Conservation (phyloP, 2,329 filamentous ascomycete genomes). For the Pseudocercospora eumusae region DNA sequence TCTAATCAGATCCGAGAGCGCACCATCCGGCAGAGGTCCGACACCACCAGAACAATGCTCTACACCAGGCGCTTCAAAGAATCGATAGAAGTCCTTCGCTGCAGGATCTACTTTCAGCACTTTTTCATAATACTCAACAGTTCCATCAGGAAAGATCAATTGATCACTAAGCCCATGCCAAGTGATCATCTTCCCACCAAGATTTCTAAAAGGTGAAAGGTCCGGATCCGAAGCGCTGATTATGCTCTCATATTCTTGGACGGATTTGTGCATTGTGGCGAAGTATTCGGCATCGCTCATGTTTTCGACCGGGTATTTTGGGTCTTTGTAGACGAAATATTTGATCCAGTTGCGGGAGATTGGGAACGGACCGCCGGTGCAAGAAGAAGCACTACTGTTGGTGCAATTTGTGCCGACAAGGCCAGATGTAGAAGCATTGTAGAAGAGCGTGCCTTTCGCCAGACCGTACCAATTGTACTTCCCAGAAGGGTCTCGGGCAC, state of each 20-base stretch:
- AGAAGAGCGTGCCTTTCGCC: conserved; percentile 14
- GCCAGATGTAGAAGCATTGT: conserved; percentile 18
- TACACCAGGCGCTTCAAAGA: conserved; percentile 45
- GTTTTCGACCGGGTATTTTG: conserved; percentile 36
- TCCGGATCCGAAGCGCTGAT: conserved; percentile 45
- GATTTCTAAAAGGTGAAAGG: conserved; percentile 41
- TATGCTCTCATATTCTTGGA: conserved; percentile 38
- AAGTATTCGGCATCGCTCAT: conserved; percentile 38
- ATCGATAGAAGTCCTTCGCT: conserved; percentile 41
- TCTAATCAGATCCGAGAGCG: conserved; percentile 25
- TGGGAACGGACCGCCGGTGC: conserved; percentile 32
- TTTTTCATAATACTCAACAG: conserved; percentile 42
- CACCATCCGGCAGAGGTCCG: conserved; percentile 32
- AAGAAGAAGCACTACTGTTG: conserved; percentile 23
- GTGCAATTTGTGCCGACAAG: conserved; percentile 34
- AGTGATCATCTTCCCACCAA: conserved; percentile 47
- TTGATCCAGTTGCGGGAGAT: conserved; percentile 40
- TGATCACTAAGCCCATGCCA: conserved; percentile 48
- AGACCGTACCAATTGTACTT: conserved; percentile 40
- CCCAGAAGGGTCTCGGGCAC: conserved; percentile 30
- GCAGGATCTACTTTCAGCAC: conserved; percentile 36
- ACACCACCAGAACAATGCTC: conserved; percentile 41
- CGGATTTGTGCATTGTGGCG: conserved; percentile 25
- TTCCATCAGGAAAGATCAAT: conserved; percentile 43
- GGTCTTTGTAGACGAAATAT: conserved; percentile 40